Conservation (phyloP, 352 stramenopile species). For the Phytophthora niederhauseri region DNA sequence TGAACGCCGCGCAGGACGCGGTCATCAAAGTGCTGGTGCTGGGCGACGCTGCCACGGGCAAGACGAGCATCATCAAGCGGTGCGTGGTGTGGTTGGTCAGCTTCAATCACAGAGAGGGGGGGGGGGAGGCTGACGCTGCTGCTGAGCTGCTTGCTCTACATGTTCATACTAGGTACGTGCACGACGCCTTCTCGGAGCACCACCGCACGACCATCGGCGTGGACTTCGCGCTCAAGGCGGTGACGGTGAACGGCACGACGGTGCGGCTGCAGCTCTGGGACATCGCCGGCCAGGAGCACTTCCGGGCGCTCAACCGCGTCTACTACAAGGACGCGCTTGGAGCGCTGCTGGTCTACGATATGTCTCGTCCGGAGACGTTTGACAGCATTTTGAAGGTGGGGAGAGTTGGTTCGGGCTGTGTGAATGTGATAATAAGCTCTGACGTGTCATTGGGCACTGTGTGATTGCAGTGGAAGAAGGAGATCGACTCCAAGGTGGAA, state of each 20-base stretch:
- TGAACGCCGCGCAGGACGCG: constrained; percentile 83
- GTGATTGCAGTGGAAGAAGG: constrained; percentile 90
- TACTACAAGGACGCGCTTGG: constrained; percentile 95
- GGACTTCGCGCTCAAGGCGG: constrained; percentile 93
- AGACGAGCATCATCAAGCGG: constrained; percentile 94
- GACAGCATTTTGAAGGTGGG: constrained; percentile 84
- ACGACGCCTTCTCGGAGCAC: constrained; percentile 93
- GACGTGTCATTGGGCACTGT: background rate
- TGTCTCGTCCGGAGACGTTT: constrained; percentile 92
- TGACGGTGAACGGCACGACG: constrained; percentile 86
- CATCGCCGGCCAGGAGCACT: constrained; percentile 95
- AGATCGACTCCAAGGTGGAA: constrained; percentile 94
- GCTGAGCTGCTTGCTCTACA: too few species aligned
- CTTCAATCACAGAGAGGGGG: background rate
- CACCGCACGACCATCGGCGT: constrained; percentile 94
- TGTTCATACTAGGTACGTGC: constrained; percentile 66
- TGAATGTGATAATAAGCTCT: background rate
- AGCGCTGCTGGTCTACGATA: constrained; percentile 93
- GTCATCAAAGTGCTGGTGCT: constrained; percentile 94
- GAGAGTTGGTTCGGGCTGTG: background rate
- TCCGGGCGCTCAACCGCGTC: constrained; percentile 92
- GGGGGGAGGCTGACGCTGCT: background rate
- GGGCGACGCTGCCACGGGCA: constrained; percentile 90
- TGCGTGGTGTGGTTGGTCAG: constrained; percentile 38
- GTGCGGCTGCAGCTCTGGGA: constrained; percentile 95